phyloP scores from a whole-genome alignment of 331 rosid species.

The Telfairia occidentalis region DNA sequence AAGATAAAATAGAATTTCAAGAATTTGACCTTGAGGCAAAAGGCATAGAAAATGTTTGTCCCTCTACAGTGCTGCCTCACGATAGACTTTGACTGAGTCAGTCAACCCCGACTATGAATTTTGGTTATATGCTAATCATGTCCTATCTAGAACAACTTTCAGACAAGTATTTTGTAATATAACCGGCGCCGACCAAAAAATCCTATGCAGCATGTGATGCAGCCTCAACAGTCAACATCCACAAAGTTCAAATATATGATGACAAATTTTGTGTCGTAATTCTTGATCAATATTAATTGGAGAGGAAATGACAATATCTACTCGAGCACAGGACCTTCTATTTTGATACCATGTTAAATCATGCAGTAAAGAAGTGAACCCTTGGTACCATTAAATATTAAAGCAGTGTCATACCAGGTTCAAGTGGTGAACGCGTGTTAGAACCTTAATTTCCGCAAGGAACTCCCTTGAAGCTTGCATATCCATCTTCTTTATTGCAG shows the following conservation, averaged over 20 bases:
- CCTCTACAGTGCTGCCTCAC: neutral
- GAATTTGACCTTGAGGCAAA: neutral
- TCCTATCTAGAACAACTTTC: neutral
- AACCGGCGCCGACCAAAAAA: too few relatives aligned
- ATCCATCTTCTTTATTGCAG: slow-evolving; percentile 91
- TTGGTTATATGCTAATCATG: neutral
- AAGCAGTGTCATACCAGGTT: slow-evolving; percentile 48
- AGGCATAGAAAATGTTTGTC: neutral
- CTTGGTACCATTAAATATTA: slow-evolving; percentile 3
- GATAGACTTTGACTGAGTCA: neutral
- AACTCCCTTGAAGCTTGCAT: slow-evolving; percentile 68
- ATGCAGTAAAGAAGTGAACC: neutral
- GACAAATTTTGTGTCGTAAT: neutral
- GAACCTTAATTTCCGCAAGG: slow-evolving; percentile 65
- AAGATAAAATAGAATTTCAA: neutral
- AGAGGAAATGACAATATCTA: too few relatives aligned
- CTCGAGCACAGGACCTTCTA: too few relatives aligned
- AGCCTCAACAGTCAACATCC: neutral
- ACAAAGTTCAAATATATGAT: neutral
- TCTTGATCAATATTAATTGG: too few relatives aligned
- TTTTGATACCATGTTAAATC: too few relatives aligned
- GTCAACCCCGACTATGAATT: neutral
- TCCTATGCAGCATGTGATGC: neutral
- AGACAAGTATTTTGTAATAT: neutral
- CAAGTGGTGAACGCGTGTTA: slow-evolving; percentile 78